phyloP scores from a whole-genome alignment of 257 asterid genomes.

The Petunia secreta region DNA sequence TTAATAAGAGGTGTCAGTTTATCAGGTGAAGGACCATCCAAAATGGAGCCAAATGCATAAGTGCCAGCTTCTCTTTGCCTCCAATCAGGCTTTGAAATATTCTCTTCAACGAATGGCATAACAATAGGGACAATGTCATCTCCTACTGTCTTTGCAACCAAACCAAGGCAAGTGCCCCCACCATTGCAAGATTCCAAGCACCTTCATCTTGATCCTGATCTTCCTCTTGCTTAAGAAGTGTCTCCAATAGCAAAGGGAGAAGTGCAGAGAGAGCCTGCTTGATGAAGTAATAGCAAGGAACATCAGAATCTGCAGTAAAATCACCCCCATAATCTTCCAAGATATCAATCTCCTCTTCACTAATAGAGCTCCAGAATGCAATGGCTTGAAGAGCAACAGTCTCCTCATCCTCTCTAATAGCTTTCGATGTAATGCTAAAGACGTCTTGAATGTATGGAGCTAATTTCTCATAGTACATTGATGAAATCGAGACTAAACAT shows the following conservation, averaged over 20 bases:
- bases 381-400: slow-evolving; percentile 82
- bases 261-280: slow-evolving; percentile 82
- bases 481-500: slow-evolving; percentile 74
- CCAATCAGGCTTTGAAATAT: slow-evolving; percentile 63
- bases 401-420: slow-evolving; percentile 70
- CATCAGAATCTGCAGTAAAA: slow-evolving; percentile 69
- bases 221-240: slow-evolving; percentile 85
- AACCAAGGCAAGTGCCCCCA: slow-evolving; percentile 82
- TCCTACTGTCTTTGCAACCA: slow-evolving; percentile 74
- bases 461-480: slow-evolving; percentile 68
- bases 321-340: slow-evolving; percentile 73
- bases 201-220: slow-evolving; percentile 88
- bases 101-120: slow-evolving; percentile 74
- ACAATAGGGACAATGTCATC: slow-evolving; percentile 78
- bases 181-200: slow-evolving; percentile 85
- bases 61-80: slow-evolving; percentile 78
- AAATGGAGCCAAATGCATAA: slow-evolving; percentile 77
- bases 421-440: slow-evolving; percentile 69
- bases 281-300: slow-evolving; percentile 67
- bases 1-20: slow-evolving; percentile 63
- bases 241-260: slow-evolving; percentile 70
- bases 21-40: slow-evolving; percentile 80
- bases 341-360: slow-evolving; percentile 80
- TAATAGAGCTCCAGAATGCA: slow-evolving; percentile 75
- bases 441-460: slow-evolving; percentile 69